Evolutionary conservation across 345 rosid species (phyloP).

Genomic region (Eucalyptus camaldulensis): DNA sequence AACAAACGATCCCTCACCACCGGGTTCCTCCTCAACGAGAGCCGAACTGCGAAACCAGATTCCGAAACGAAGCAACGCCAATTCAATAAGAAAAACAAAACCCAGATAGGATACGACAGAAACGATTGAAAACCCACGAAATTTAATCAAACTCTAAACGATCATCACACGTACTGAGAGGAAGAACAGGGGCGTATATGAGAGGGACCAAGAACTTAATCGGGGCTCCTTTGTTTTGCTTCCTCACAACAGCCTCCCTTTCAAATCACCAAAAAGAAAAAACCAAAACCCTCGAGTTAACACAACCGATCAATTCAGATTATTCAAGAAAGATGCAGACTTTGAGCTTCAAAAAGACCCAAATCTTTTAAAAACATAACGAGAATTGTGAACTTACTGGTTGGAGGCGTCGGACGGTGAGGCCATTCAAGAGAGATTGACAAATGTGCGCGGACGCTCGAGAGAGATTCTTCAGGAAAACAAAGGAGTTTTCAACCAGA

Average conservation of each 20-base stretch:
- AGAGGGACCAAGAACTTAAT: too few species aligned
- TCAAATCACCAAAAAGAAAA: neutral
- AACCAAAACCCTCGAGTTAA: neutral
- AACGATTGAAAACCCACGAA: too few species aligned
- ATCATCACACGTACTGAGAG: too few species aligned
- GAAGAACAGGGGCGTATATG: too few species aligned
- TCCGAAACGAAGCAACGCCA: too few species aligned
- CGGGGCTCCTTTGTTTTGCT: too few species aligned
- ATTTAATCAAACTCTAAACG: too few species aligned
- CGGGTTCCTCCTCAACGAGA: slow-evolving; percentile 49
- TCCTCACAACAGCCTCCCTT: too few species aligned
- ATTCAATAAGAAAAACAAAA: too few species aligned
- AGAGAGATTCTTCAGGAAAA: neutral
- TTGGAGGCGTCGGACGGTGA: neutral
- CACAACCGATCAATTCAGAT: neutral
- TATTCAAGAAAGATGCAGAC: neutral
- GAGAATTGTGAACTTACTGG: neutral
- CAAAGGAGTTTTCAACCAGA: neutral
- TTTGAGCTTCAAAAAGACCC: neutral
- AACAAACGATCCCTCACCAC: slow-evolving; percentile 81
- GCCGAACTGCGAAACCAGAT: too few species aligned
- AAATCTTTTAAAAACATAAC: neutral
- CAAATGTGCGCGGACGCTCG: neutral
- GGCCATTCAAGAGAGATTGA: neutral
- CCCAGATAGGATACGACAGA: too few species aligned